These are phyloP conservation scores for Nakaseomyces uthaithaninus DNA, from an alignment of 1,139 yeast species.

Conservation along the genomic window DNA sequence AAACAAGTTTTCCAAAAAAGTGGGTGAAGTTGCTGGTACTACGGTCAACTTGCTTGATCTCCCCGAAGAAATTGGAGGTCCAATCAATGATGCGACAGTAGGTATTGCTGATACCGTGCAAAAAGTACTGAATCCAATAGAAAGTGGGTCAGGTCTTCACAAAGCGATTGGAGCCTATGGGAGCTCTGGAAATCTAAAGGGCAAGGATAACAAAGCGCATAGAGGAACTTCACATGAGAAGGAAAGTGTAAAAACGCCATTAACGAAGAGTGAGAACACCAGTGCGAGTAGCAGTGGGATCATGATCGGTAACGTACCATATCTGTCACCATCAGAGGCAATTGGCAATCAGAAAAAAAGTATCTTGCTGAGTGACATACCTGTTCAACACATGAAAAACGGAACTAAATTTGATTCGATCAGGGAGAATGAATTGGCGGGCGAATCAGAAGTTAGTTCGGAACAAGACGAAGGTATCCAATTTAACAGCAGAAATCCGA, in stretches of 20 bases:
- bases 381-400: conserved; percentile 9
- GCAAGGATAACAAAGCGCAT: neutral
- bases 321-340: conserved; percentile 8
- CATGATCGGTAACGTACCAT: conserved; percentile 11
- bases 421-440: conserved; percentile 5
- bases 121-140: neutral
- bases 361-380: conserved; percentile 10
- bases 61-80: conserved; percentile 4
- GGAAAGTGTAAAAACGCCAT: neutral
- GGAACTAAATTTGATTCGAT: conserved; percentile 1
- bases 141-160: conserved; percentile 1
- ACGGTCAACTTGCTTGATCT: neutral
- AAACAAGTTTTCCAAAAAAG: conserved; percentile 5
- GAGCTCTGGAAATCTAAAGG: neutral
- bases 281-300: conserved; percentile 9
- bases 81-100: neutral
- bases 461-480: conserved; percentile 7
- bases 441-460: conserved; percentile 1
- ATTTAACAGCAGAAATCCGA: conserved; percentile 1
- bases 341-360: conserved; percentile 7
- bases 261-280: neutral
- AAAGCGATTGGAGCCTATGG: neutral
- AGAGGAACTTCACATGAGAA: neutral
- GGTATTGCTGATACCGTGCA: neutral
- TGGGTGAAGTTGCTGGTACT: conserved; percentile 4